phyloP scores from a whole-genome alignment of 1,139 yeast genomes.

The Hyphopichia khmerensis region DNA sequence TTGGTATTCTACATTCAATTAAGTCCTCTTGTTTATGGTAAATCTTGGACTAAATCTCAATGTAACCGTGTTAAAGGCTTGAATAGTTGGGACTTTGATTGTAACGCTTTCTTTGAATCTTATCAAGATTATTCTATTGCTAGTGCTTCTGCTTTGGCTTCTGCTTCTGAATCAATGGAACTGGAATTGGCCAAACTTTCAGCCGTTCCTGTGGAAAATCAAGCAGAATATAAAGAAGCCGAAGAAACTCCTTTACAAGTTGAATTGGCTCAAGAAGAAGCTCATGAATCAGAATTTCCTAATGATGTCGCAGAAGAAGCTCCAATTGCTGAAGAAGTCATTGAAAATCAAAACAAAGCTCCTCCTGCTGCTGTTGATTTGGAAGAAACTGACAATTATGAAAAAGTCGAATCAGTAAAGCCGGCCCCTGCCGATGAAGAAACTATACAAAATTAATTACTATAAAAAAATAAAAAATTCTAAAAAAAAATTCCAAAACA shows the following conservation, averaged over 20 bases:
- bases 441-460: neutral
- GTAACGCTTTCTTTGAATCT: conserved; percentile 51
- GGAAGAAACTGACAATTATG: conserved; percentile 2
- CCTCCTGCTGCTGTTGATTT: conserved; percentile 7
- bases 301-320: conserved; percentile 10
- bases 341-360: conserved; percentile 1
- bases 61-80: conserved; percentile 65
- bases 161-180: neutral
- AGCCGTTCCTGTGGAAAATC: conserved; percentile 14
- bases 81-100: conserved; percentile 82
- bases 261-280: conserved; percentile 14
- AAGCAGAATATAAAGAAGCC: conserved; percentile 19
- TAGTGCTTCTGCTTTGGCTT: conserved; percentile 8
- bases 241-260: conserved; percentile 21
- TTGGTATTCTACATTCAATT: conserved; percentile 59
- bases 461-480: neutral
- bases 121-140: conserved; percentile 25
- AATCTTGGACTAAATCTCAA: conserved; percentile 71
- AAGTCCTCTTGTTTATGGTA: conserved; percentile 76
- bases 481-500: neutral
- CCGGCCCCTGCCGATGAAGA: neutral
- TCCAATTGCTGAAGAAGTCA: conserved; percentile 9
- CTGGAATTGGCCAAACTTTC: neutral
- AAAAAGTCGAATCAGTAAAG: neutral
- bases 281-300: conserved; percentile 11